These are phyloP conservation scores for Apostasia ramifera DNA, from an alignment of 106 monocot species.

Conservation along the genomic window DNA sequence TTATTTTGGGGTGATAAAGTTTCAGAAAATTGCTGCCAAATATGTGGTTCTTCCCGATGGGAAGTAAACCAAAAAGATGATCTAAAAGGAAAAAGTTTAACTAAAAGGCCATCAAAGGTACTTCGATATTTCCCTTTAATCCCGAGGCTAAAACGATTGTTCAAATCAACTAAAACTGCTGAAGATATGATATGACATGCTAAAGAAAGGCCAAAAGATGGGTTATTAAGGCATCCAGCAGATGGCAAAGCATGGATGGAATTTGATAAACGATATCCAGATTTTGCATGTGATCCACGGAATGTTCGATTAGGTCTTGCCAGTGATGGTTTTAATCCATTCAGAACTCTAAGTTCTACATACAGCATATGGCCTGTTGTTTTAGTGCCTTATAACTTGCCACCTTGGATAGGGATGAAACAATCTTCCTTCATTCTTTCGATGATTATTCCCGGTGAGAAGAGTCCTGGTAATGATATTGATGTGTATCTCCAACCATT, in stretches of 20 bases:
- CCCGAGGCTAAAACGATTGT: background rate
- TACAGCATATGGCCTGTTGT: background rate
- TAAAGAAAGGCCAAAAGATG: background rate
- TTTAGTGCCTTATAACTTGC: background rate
- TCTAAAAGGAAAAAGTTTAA: too few species aligned
- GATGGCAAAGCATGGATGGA: background rate
- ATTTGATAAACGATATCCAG: background rate
- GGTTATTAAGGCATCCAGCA: too few species aligned
- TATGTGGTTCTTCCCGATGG: too few species aligned
- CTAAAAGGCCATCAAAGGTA: too few species aligned
- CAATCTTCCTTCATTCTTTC: background rate
- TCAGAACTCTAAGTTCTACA: background rate
- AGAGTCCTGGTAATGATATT: background rate
- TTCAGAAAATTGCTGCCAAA: too few species aligned
- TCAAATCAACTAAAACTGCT: background rate
- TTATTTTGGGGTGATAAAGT: too few species aligned
- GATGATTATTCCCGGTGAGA: background rate
- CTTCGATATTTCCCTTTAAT: background rate
- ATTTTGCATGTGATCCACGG: background rate
- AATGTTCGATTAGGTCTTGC: background rate
- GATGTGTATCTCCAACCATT: background rate
- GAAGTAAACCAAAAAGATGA: too few species aligned
- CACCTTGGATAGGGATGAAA: background rate
- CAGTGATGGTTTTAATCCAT: slow-evolving; percentile 5
- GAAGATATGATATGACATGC: background rate